phyloP scores from a whole-genome alignment of 2,329 filamentous ascomycete genomes.

The Aspergillus brasiliensis region DNA sequence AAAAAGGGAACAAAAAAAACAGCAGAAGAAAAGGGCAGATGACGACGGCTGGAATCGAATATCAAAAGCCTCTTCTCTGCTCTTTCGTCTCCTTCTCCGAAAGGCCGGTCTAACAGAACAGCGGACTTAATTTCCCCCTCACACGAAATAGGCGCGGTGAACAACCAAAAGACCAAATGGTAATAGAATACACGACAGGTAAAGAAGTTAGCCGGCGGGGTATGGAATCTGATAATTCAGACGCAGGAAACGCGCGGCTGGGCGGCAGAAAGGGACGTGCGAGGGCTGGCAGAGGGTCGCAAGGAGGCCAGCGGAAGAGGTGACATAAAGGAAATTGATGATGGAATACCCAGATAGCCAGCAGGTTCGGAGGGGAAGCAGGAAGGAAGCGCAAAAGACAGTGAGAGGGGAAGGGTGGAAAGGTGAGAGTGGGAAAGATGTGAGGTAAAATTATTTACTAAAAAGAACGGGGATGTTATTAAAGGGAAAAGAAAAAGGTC shows the following conservation, averaged over 20 bases:
- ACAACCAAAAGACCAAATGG: background rate
- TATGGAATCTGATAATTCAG: conserved; percentile 19
- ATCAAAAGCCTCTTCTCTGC: background rate
- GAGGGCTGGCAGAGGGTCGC: conserved; percentile 24
- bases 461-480: conserved; percentile 35
- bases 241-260: conserved; percentile 44
- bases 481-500: conserved; percentile 12
- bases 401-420: conserved; percentile 15
- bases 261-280: conserved; percentile 44
- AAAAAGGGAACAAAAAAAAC: conserved; percentile 1
- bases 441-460: conserved; percentile 48
- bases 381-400: conserved; percentile 22
- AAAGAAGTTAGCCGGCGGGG: conserved; percentile 18
- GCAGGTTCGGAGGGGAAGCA: conserved; percentile 10
- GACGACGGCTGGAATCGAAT: background rate
- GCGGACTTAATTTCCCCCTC: conserved; percentile 5
- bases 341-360: conserved; percentile 34
- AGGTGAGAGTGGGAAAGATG: conserved; percentile 28
- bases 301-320: conserved; percentile 26
- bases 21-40: too few relatives aligned
- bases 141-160: background rate
- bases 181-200: conserved; percentile 15
- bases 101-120: background rate
- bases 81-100: background rate
- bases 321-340: conserved; percentile 45